Conservation (phyloP, 1,284 basidiomycete species). For the Amylostereum areolatum region DNA sequence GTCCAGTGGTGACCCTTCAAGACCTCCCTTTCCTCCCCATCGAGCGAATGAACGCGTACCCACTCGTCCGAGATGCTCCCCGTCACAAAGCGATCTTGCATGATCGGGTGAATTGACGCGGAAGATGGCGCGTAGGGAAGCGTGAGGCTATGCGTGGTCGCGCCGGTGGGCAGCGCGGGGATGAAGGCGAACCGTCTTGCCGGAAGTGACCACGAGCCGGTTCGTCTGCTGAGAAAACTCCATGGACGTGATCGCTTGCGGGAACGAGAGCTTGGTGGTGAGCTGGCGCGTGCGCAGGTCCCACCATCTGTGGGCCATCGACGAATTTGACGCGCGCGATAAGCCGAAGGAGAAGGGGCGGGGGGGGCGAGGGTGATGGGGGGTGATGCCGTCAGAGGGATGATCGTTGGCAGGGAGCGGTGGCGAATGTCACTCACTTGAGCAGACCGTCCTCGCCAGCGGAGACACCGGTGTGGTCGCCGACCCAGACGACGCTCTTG, state of each 20-base stretch:
- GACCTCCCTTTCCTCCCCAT: constrained; percentile 87
- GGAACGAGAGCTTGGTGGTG: constrained; percentile 69
- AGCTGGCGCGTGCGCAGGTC: constrained; percentile 78
- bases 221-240: constrained; percentile 84
- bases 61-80: constrained; percentile 92
- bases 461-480: constrained; percentile 79
- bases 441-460: constrained; percentile 90
- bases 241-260: constrained; percentile 87
- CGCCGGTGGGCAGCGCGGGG: constrained; percentile 53
- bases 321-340: background rate
- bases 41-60: constrained; percentile 90
- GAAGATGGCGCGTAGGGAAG: constrained; percentile 85
- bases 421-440: constrained; percentile 50
- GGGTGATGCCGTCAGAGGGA: background rate
- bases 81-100: constrained; percentile 87
- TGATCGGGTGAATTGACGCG: constrained; percentile 86
- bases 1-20: constrained; percentile 97
- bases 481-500: constrained; percentile 91
- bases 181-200: constrained; percentile 90
- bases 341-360: background rate
- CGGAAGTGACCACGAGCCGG: constrained; percentile 85
- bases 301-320: constrained; percentile 75
- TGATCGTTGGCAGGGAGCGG: background rate
- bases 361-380: background rate
- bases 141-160: constrained; percentile 58